Percentiles rank a stretch among this genome's conserved stretches.
Conservation (phyloP, 257 asterid genomes). For the Solanum arcanum region DNA sequence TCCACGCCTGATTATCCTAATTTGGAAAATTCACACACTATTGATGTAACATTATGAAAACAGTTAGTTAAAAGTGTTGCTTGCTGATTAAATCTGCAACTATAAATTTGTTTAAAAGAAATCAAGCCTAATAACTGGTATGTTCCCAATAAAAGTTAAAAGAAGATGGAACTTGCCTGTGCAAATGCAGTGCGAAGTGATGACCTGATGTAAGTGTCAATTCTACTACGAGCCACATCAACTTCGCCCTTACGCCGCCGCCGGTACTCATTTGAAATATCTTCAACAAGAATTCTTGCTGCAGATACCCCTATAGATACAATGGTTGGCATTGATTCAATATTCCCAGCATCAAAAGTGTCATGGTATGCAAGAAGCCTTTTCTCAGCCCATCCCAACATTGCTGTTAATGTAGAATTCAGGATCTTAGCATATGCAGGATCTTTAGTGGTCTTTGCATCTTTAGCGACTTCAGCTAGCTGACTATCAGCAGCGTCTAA, state of each 20-base stretch:
- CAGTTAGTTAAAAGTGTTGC: not conserved
- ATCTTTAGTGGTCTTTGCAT: conserved; percentile 74
- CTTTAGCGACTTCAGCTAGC: conserved; percentile 86
- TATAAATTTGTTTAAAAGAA: not conserved
- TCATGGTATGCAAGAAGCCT: conserved; percentile 96
- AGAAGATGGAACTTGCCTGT: conserved; percentile 58
- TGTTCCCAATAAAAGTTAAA: not conserved
- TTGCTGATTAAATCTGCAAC: not conserved
- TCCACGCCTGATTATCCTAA: not conserved
- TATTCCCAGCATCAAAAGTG: conserved; percentile 61
- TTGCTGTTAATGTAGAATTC: conserved; percentile 83
- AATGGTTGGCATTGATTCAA: conserved; percentile 78
- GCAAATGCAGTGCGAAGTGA: conserved; percentile 99
- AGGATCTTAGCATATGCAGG: conserved; percentile 59
- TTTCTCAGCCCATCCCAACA: conserved; percentile 98
- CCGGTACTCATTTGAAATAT: conserved; percentile 89
- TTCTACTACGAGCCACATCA: conserved; percentile 85
- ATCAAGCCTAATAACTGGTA: not conserved
- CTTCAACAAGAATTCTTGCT: conserved; percentile 88
- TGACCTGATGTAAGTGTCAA: conserved; percentile 90
- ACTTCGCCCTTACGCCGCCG: conserved; percentile 85
- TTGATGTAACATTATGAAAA: not conserved
- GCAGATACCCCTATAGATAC: conserved; percentile 86
- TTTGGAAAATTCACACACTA: not conserved
- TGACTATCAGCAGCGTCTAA: conserved; percentile 72